Conservation (phyloP, 2,329 filamentous ascomycete species). For the Verticillium nubilum region DNA sequence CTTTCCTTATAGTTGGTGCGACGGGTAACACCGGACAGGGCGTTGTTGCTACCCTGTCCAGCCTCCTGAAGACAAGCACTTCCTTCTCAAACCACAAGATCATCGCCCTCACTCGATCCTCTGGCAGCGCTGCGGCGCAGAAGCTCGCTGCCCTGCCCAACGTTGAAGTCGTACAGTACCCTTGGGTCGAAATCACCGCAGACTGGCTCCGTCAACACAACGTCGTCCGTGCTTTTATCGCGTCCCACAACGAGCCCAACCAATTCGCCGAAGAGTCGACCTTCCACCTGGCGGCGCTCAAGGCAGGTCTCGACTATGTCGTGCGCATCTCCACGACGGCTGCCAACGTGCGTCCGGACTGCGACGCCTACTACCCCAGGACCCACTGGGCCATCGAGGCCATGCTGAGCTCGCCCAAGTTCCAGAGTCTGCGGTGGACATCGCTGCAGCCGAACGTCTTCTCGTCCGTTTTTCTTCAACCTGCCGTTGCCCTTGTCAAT, state of each 20-base stretch:
- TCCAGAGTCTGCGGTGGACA: constrained; percentile 27
- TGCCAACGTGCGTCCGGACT: constrained; percentile 27
- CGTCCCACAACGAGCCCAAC: constrained; percentile 26
- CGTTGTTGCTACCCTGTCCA: constrained; percentile 20
- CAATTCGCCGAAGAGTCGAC: constrained; percentile 34
- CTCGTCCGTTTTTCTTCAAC: constrained; percentile 10
- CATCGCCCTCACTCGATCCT: constrained; percentile 14
- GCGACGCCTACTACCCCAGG: constrained; percentile 26
- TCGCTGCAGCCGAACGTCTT: constrained; percentile 30
- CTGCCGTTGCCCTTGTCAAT: constrained; percentile 24
- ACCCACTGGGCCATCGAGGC: constrained; percentile 34
- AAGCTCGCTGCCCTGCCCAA: constrained; percentile 23
- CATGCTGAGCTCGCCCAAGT: constrained; percentile 28
- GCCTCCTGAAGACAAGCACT: constrained; percentile 13
- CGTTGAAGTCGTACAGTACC: constrained; percentile 26
- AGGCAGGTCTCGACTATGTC: constrained; percentile 32
- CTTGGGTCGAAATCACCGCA: constrained; percentile 30
- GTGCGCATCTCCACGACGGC: constrained; percentile 34
- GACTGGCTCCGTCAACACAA: constrained; percentile 31
- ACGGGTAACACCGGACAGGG: constrained; percentile 30
- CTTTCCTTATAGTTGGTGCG: constrained; percentile 28
- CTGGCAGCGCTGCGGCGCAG: constrained; percentile 12
- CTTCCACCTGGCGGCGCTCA: constrained; percentile 26
- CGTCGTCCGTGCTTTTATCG: constrained; percentile 31
- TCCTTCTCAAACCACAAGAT: constrained; percentile 4